Conservation (phyloP, 768 basidiomycete species). For the Pleurotus giganteus region DNA sequence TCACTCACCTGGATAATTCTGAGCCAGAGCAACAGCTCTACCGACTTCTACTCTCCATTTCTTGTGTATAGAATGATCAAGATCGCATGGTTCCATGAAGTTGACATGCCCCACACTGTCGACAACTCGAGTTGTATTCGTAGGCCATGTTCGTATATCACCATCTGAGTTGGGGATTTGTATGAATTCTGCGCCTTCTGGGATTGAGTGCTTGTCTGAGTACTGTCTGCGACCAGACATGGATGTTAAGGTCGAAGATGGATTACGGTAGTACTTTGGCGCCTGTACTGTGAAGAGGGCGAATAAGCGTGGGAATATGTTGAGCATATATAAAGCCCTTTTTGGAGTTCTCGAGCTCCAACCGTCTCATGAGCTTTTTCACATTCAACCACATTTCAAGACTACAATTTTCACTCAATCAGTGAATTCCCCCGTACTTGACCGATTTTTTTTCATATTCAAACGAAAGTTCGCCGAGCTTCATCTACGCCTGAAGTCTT, state of each 20-base stretch:
- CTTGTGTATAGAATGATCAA: constrained; percentile 49
- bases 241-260: background rate
- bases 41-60: constrained; percentile 56
- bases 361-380: too few relatives aligned
- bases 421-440: too few relatives aligned
- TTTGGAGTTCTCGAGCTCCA: too few relatives aligned
- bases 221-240: constrained; percentile 14
- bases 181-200: constrained; percentile 51
- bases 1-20: constrained; percentile 50
- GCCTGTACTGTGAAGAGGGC: background rate
- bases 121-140: constrained; percentile 48
- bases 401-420: too few relatives aligned
- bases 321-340: too few relatives aligned
- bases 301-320: background rate
- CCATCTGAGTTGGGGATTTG: constrained; percentile 68
- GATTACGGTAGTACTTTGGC: background rate
- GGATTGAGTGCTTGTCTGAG: constrained; percentile 35
- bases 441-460: too few relatives aligned
- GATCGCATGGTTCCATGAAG: constrained; percentile 55
- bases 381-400: too few relatives aligned
- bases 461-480: constrained; percentile 44
- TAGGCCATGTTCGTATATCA: constrained; percentile 49
- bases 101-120: constrained; percentile 69
- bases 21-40: constrained; percentile 36
- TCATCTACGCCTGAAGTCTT: constrained; percentile 59